A percentile compares a stretch with the other conserved stretches of the same genome.
Evolutionary conservation across 208 protist genomes (phyloP).

Genomic region (Dictyostelium gargantuum): DNA sequence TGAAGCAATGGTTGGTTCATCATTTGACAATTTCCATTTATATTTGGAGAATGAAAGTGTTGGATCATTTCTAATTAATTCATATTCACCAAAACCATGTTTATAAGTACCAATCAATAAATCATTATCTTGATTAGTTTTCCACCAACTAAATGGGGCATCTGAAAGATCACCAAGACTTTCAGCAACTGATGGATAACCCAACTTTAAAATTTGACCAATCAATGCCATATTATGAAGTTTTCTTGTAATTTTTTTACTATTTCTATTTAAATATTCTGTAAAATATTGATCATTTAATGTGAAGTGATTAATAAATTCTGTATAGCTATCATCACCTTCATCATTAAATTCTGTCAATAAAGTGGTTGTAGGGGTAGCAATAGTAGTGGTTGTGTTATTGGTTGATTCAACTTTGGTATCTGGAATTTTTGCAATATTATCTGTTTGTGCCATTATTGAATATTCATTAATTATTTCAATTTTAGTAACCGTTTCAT

Average conservation of each 20-base stretch:
- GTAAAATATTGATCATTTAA: slow-evolving; percentile 8
- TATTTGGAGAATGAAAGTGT: slow-evolving; percentile 15
- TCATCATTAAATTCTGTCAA: not conserved
- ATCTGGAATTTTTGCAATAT: not conserved
- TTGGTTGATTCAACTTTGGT: not conserved
- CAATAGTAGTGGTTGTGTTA: not conserved
- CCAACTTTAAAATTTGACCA: not conserved
- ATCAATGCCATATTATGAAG: slow-evolving; percentile 21
- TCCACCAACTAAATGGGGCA: slow-evolving; percentile 45
- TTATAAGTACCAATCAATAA: slow-evolving; percentile 46
- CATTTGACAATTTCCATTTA: not conserved
- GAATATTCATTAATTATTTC: too few species aligned
- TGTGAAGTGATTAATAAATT: not conserved
- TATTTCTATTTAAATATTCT: slow-evolving; percentile 60
- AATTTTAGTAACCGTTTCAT: not conserved
- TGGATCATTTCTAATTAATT: slow-evolving; percentile 48
- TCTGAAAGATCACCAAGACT: not conserved
- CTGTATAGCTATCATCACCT: not conserved
- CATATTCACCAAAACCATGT: slow-evolving; percentile 64
- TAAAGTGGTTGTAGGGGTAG: not conserved
- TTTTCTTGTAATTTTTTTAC: slow-evolving; percentile 42
- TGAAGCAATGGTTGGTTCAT: not conserved
- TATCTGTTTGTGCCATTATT: too few species aligned
- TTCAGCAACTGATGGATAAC: not conserved
- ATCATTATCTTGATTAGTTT: slow-evolving; percentile 43